Percentiles rank a stretch among this genome's conserved stretches.
These are phyloP conservation scores for Arctostaphylos glauca DNA, from an alignment of 148 eudicot genomes.

Conservation along the genomic window DNA sequence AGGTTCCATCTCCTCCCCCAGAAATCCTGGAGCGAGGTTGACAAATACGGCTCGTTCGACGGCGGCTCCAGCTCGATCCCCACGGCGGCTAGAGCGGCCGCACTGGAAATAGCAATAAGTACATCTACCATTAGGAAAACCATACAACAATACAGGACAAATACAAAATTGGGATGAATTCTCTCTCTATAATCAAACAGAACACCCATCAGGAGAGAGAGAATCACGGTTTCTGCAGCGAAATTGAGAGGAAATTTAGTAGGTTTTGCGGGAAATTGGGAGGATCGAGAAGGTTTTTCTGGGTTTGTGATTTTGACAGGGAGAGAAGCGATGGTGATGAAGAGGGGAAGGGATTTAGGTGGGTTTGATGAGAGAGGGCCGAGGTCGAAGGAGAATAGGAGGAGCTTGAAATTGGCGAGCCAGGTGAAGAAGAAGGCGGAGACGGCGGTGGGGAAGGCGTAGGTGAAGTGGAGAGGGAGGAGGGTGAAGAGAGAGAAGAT, in stretches of 20 bases:
- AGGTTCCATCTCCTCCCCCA: constrained; percentile 67
- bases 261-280: not conserved
- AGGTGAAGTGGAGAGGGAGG: constrained; percentile 49
- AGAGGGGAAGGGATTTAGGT: constrained; percentile 28
- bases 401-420: constrained; percentile 61
- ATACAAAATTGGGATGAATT: constrained; percentile 18
- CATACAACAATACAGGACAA: constrained; percentile 30
- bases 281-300: not conserved
- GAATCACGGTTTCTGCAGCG: constrained; percentile 16
- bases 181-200: constrained; percentile 16
- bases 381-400: constrained; percentile 46
- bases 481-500: constrained; percentile 48
- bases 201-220: constrained; percentile 18
- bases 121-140: constrained; percentile 44
- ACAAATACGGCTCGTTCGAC: constrained; percentile 53
- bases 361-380: constrained; percentile 33
- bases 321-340: constrained; percentile 43
- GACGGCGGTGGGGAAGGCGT: constrained; percentile 38
- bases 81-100: constrained; percentile 17
- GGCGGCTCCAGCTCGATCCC: constrained; percentile 48
- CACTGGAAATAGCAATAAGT: constrained; percentile 23
- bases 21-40: constrained; percentile 52
- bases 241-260: constrained; percentile 25
- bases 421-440: constrained; percentile 59
- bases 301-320: constrained; percentile 39